Conservation (phyloP, 306 rosid genomes). For the Alnus rubra region DNA sequence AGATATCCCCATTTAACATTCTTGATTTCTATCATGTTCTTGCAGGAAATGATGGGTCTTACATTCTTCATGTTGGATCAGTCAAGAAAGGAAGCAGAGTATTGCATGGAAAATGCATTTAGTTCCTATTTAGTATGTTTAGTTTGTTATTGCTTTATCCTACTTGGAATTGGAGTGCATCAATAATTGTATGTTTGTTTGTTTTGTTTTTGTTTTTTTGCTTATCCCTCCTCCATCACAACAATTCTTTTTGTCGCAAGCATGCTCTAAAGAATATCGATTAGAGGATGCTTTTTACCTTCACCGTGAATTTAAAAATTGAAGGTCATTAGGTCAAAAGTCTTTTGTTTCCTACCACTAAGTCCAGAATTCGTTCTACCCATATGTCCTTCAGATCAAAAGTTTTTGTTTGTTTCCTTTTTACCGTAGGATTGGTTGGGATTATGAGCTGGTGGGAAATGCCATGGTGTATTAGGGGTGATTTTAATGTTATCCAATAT, state of each 20-base stretch:
- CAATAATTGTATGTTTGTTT: neutral
- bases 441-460: too few relatives aligned
- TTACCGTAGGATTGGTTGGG: too few relatives aligned
- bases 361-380: too few relatives aligned
- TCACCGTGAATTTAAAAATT: neutral
- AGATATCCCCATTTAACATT: conserved; percentile 14
- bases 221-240: neutral
- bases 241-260: neutral
- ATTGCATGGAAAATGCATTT: conserved; percentile 98
- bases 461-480: too few relatives aligned
- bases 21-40: conserved; percentile 29
- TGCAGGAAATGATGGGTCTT: conserved; percentile 99
- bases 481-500: too few relatives aligned
- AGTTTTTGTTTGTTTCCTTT: too few relatives aligned
- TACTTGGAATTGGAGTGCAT: neutral
- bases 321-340: neutral
- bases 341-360: too few relatives aligned
- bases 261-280: neutral
- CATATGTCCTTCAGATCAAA: too few relatives aligned
- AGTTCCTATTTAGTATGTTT: conserved; percentile 78
- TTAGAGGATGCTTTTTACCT: neutral
- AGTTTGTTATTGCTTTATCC: conserved; percentile 18
- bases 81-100: conserved; percentile 96
- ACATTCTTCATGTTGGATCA: conserved; percentile 88
- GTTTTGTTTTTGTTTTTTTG: neutral